Evolutionary conservation across 2,329 filamentous ascomycete species (phyloP), one percentile per base, ranked within the genome.

Genomic region (Fusarium anthophilum): DNA sequence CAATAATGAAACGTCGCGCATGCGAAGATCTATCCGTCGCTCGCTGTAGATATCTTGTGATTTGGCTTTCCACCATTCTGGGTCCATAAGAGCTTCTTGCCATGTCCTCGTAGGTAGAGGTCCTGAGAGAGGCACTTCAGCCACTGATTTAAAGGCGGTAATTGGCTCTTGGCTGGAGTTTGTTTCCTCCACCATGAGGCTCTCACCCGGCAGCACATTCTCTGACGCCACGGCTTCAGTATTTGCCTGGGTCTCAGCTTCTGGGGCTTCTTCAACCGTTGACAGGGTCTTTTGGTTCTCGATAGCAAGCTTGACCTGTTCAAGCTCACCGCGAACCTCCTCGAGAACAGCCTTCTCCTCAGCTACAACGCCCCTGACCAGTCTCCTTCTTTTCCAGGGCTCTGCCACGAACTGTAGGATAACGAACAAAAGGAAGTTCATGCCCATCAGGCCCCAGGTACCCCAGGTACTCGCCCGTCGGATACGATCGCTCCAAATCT

Each of bases 401-500:
- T 99, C 96, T 70, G 98, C 92, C 26, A 96, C 91, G 76, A 97
- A 92, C 83, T 98, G 92, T 77, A 97, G 91, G 24, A 95, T 88
- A 60, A 99, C 83, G 80, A 99, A 94, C 53, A 99, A 84, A 70
- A 98, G 82, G 38, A 98, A 93, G 80, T 99, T 99, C 79, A 98
- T 90, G 30, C 96, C 96, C 96, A 99, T 99, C 70, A 99, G 85
- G 1, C 96, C 96, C 91, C 97, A 98, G 0, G 96, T 99, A 41
- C 97, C 96, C 96, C 96, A 99, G 1, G 96, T 99, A 81, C 93
- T 96, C 87, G 98, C 98, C 74, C 96, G 89, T 41, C 96, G 89
- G 80, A 99, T 99, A 77, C 97, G 96, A 82, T 99, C 96, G 80
- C 94, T 97, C 96, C 96, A 99, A 64, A 99, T 97, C 85, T 99